phyloP scores from a whole-genome alignment of 768 basidiomycete species.

The Hygrocybe punicea region DNA sequence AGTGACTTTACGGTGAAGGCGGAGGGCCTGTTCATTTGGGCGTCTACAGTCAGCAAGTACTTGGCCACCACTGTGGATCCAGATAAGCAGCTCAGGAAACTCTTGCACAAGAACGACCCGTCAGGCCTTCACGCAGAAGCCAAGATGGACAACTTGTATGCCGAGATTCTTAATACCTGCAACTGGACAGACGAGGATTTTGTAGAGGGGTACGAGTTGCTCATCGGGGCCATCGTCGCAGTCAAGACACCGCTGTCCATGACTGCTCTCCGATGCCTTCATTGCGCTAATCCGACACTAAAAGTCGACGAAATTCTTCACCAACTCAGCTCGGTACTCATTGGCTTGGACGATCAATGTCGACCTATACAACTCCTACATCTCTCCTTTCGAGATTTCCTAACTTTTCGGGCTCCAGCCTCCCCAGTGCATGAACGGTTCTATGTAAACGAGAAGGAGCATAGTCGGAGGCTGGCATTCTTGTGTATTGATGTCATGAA shows the following conservation, averaged over 20 bases:
- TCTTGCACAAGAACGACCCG: background rate
- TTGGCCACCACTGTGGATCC: background rate
- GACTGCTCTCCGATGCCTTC: background rate
- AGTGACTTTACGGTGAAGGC: conserved; percentile 6
- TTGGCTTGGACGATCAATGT: background rate
- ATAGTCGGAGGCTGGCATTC: background rate
- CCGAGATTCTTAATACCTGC: conserved; percentile 1
- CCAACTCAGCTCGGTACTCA: conserved; percentile 3
- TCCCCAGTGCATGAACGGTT: background rate
- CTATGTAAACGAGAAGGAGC: background rate
- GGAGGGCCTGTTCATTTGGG: conserved; percentile 24
- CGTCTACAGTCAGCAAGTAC: conserved; percentile 16
- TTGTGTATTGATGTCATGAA: background rate
- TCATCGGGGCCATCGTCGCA: conserved; percentile 4
- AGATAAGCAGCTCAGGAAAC: background rate
- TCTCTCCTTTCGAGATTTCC: conserved; percentile 4
- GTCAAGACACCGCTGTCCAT: conserved; percentile 7
- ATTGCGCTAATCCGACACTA: background rate
- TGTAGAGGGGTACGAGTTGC: background rate
- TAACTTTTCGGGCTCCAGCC: background rate
- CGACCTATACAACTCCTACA: conserved; percentile 1
- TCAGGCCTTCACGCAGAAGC: background rate
- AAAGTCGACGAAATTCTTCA: background rate
- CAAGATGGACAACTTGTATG: conserved; percentile 9
- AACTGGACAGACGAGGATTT: conserved; percentile 3